These are phyloP conservation scores for Neurospora sp. DNA, from an alignment of 495 filamentous ascomycete species.

Conservation along the genomic window DNA sequence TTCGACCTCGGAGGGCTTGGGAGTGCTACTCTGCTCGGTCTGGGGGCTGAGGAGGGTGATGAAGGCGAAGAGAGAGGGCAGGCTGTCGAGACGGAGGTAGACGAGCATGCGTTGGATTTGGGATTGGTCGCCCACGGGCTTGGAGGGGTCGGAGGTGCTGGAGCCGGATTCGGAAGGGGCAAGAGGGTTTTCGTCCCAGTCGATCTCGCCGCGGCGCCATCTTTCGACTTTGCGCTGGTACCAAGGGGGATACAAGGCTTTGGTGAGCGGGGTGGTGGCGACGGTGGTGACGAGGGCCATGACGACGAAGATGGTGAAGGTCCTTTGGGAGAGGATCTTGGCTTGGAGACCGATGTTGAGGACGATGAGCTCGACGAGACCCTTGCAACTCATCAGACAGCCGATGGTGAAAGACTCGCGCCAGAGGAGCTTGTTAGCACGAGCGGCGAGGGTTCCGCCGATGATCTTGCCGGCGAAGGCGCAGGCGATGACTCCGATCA, in stretches of 20 bases:
- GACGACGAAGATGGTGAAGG: slow-evolving; percentile 98
- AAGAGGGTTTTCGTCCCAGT: slow-evolving; percentile 71
- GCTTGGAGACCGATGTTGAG: slow-evolving; percentile 93
- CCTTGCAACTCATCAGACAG: slow-evolving; percentile 94
- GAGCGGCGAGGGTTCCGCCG: slow-evolving; percentile 75
- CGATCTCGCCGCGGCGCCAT: slow-evolving; percentile 88
- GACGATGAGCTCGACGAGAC: slow-evolving; percentile 90
- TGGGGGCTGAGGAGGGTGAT: slow-evolving; percentile 62
- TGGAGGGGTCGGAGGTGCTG: slow-evolving; percentile 23
- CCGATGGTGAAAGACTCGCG: slow-evolving; percentile 88
- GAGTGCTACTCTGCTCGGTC: background rate
- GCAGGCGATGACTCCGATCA: slow-evolving; percentile 69
- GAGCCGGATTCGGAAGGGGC: slow-evolving; percentile 28
- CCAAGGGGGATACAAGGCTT: slow-evolving; percentile 70
- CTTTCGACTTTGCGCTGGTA: slow-evolving; percentile 85
- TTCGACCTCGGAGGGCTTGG: background rate
- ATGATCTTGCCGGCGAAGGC: slow-evolving; percentile 81
- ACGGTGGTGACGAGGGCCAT: slow-evolving; percentile 94
- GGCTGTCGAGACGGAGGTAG: slow-evolving; percentile 76
- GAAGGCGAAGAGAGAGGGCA: slow-evolving; percentile 78
- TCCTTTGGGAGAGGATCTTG: slow-evolving; percentile 71
- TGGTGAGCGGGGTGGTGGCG: slow-evolving; percentile 74
- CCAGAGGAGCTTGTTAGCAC: slow-evolving; percentile 73
- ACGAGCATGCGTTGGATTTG: slow-evolving; percentile 39
- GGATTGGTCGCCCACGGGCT: slow-evolving; percentile 34